Percentiles rank a stretch among this genome's conserved stretches.
phyloP scores from a whole-genome alignment of 2,329 filamentous ascomycete species.

The Hypoxylon sp. region DNA sequence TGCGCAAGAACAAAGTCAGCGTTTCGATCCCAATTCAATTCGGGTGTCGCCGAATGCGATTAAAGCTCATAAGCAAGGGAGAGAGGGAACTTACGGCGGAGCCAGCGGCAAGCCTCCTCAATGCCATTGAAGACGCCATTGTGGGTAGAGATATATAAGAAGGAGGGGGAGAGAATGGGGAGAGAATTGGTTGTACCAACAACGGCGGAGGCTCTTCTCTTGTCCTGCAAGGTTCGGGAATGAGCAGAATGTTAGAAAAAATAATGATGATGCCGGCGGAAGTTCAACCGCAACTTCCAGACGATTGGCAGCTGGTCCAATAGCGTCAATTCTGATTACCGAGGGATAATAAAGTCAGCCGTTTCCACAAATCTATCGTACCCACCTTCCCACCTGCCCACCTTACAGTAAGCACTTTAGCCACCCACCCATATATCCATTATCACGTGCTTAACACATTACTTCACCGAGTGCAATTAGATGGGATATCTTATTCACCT shows the following conservation, averaged over 20 bases:
- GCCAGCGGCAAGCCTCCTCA: constrained; percentile 72
- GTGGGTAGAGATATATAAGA: constrained; percentile 42
- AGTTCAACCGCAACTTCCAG: constrained; percentile 50
- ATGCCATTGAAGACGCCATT: constrained; percentile 76
- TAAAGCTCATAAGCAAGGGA: constrained; percentile 37
- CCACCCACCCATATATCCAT: constrained; percentile 31
- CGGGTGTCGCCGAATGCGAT: constrained; percentile 24
- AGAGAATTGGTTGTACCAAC: constrained; percentile 37
- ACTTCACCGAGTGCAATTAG: neutral
- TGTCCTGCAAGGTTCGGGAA: constrained; percentile 53
- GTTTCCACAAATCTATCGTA: constrained; percentile 32
- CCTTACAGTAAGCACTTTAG: constrained; percentile 30
- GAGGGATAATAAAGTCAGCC: constrained; percentile 51
- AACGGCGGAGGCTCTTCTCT: constrained; percentile 48
- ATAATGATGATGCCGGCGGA: constrained; percentile 52
- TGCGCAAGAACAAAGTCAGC: constrained; percentile 29
- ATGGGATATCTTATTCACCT: constrained; percentile 9
- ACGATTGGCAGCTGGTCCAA: constrained; percentile 48
- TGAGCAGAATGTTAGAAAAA: constrained; percentile 36
- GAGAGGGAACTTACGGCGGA: constrained; percentile 66
- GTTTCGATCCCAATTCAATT: constrained; percentile 16
- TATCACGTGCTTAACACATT: constrained; percentile 23
- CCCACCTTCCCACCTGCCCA: constrained; percentile 10
- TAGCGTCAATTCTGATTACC: constrained; percentile 54
- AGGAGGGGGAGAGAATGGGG: constrained; percentile 42